These are phyloP conservation scores for Allantophomopsis cytisporea DNA, from an alignment of 2,329 filamentous ascomycete species.

Conservation along the genomic window DNA sequence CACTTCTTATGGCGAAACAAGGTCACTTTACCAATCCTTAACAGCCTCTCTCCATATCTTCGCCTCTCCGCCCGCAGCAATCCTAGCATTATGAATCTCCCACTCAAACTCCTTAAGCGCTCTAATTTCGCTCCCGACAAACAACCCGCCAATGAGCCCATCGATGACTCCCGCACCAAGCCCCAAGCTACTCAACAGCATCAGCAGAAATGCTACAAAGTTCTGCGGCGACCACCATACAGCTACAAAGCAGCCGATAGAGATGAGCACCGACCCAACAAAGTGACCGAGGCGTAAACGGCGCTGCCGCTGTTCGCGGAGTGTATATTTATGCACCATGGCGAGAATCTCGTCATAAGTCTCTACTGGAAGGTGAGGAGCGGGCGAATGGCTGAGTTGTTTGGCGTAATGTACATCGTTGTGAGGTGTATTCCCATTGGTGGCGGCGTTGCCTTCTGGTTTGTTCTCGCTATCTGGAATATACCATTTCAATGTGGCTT, in stretches of 20 bases:
- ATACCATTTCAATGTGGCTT: constrained; percentile 48
- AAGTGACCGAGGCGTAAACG: constrained; percentile 65
- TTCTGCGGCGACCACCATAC: constrained; percentile 76
- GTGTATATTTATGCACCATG: constrained; percentile 54
- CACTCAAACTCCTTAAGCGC: constrained; percentile 84
- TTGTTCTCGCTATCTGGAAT: not conserved
- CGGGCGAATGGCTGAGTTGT: constrained; percentile 9
- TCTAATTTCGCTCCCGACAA: constrained; percentile 72
- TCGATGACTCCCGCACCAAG: constrained; percentile 68
- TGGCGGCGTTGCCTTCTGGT: constrained; percentile 3
- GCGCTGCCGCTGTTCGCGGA: constrained; percentile 60
- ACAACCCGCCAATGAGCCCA: constrained; percentile 75
- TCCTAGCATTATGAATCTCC: constrained; percentile 64
- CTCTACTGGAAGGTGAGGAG: constrained; percentile 25
- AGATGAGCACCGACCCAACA: constrained; percentile 47
- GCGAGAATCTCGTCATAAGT: constrained; percentile 62
- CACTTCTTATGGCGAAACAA: no score
- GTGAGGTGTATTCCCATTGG: constrained; percentile 8
- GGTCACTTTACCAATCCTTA: constrained; percentile 14
- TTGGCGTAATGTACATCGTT: constrained; percentile 2
- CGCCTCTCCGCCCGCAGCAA: constrained; percentile 14
- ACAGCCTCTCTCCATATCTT: constrained; percentile 10
- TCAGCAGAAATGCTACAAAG: constrained; percentile 68
- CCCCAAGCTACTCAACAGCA: constrained; percentile 66
- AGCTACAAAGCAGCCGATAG: constrained; percentile 62